A percentile compares a stretch with the other conserved stretches of the same genome.
Evolutionary conservation across 768 basidiomycete genomes (phyloP).

Genomic region (Lentinus brumalis): DNA sequence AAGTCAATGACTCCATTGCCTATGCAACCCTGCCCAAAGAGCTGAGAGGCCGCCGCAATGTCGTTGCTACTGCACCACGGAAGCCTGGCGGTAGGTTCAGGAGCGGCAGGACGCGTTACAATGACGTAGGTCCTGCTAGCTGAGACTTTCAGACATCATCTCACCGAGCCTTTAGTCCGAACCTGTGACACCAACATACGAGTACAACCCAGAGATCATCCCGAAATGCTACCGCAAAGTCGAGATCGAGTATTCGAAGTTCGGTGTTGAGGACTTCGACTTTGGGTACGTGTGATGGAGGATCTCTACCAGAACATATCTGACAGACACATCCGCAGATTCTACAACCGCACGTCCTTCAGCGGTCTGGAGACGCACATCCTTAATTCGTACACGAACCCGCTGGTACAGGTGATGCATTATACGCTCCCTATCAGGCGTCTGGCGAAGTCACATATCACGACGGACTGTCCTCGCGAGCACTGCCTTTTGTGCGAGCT

Average conservation of each 20-base stretch:
- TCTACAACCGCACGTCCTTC: constrained; percentile 88
- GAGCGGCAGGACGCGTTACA: constrained; percentile 62
- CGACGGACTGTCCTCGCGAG: constrained; percentile 83
- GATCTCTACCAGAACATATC: neutral
- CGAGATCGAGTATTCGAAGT: constrained; percentile 98
- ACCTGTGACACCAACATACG: constrained; percentile 53
- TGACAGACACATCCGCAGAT: constrained; percentile 34
- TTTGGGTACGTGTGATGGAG: constrained; percentile 69
- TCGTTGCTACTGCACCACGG: constrained; percentile 54
- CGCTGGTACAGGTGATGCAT: constrained; percentile 87
- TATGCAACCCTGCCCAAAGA: constrained; percentile 90
- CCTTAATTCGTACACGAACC: constrained; percentile 94
- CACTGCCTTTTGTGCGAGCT: constrained; percentile 95
- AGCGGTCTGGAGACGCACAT: constrained; percentile 98
- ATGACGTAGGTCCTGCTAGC: neutral
- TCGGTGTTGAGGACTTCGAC: constrained; percentile 98
- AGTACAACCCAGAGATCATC: constrained; percentile 58
- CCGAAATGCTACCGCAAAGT: constrained; percentile 87
- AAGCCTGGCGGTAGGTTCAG: constrained; percentile 75
- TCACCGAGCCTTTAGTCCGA: constrained; percentile 42
- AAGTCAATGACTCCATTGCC: constrained; percentile 85
- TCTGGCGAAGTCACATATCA: constrained; percentile 90
- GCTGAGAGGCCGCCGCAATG: constrained; percentile 80
- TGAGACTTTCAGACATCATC: neutral
- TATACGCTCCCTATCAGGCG: constrained; percentile 75